Evolutionary conservation across 129 eudicot genomes (phyloP), one percentile per base, ranked within the genome.

Genomic region (Ambrosia artemisiifolia): DNA sequence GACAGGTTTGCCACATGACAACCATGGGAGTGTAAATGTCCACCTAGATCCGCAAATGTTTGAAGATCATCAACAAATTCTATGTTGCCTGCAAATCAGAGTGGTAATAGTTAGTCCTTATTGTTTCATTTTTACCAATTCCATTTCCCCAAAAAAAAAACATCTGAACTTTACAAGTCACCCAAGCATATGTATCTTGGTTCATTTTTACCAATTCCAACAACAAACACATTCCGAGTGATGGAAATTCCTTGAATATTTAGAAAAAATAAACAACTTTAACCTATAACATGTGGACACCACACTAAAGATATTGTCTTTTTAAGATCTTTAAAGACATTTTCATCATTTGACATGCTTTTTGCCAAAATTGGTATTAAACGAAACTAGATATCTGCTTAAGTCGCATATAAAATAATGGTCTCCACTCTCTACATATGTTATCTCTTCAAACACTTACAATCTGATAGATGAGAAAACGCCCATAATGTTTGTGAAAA

Each of bases 21-120:
- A 42, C 96, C 95, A 63, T 54, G 72, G 32, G 93, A 84, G 60
- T 74, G 87, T 74, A 94, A 78, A 76, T 90, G 87, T 50, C 54
- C 19, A 63, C 91, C 92, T 70, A 94, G 96, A 62, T 90, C 91
- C 69, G 81, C 86, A 74, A 90, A 94, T 9, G 97, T 90, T 55
- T 77, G 75, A 36, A 87, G 86, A 77, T 94, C 96, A 75, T 94
- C 98, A 70, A 94, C 98, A 73, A 86, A 83, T 71, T 94, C 98
- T 84, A 90, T 72, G 80, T 88, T 93, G 75, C 85, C 95, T 93
- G 88, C 76, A 72, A 63, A 78, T 76, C 38, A 72, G 48, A 24
- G 18, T 17, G 44, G 5, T 44, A 17, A 73, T 43, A 40, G 10
- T 46, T 49, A 54, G 53, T 70, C 43, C 3, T 44, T 63, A 7